Conservation (phyloP, 495 filamentous ascomycete genomes). For the Trichoderma virens region DNA sequence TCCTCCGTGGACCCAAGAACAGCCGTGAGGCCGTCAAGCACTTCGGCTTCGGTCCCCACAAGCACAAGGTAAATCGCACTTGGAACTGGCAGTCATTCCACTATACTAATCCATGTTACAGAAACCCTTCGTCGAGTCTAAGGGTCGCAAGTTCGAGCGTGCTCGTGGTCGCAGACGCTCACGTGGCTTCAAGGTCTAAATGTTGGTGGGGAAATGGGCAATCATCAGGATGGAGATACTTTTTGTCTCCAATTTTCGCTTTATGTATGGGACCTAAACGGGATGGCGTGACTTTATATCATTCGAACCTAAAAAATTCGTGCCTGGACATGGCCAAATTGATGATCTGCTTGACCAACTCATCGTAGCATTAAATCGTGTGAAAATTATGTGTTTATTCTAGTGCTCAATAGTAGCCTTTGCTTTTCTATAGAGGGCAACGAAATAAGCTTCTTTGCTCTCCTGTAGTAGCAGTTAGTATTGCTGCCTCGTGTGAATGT, state of each 20-base stretch:
- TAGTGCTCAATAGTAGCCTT: conserved; percentile 23
- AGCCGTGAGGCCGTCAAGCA: conserved; percentile 95
- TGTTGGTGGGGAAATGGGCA: conserved; percentile 2
- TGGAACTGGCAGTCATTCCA: not conserved
- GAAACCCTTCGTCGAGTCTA: conserved; percentile 95
- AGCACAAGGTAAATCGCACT: conserved; percentile 64
- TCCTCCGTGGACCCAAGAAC: conserved; percentile 96
- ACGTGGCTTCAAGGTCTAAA: conserved; percentile 97
- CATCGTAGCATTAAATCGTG: not conserved
- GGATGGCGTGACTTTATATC: conserved; percentile 28
- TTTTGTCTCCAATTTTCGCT: conserved; percentile 17
- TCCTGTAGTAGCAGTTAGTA: conserved; percentile 48
- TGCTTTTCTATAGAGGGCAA: conserved; percentile 57
- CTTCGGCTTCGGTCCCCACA: conserved; percentile 96
- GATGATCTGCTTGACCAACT: conserved; percentile 1
- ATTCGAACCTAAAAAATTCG: conserved; percentile 12
- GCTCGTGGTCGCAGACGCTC: conserved; percentile 96
- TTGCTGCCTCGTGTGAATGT: conserved; percentile 8
- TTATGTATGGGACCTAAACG: conserved; percentile 26
- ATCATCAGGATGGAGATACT: conserved; percentile 14
- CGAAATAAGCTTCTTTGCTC: conserved; percentile 83
- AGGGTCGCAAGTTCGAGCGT: conserved; percentile 98
- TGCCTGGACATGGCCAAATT: conserved; percentile 3
- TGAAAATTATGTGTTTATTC: not conserved
- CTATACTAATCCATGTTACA: conserved; percentile 25